Conservation (phyloP, 2,329 filamentous ascomycete genomes). For the Penicillium sp. region DNA sequence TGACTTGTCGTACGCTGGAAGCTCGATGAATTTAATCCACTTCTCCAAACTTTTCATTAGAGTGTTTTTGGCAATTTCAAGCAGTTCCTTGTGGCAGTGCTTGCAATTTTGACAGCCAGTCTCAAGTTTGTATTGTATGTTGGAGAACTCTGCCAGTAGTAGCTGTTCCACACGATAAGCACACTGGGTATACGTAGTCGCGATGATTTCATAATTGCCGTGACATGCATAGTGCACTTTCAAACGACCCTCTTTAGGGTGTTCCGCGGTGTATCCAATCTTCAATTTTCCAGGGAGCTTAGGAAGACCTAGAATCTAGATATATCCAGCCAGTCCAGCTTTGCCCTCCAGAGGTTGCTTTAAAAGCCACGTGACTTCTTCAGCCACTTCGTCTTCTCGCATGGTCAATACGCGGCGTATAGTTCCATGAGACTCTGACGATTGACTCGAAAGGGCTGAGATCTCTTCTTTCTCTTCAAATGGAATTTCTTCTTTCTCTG, state of each 20-base stretch:
- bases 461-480: neutral
- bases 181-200: neutral
- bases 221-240: neutral
- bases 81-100: neutral
- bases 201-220: neutral
- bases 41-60: constrained; percentile 1
- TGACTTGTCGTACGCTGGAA: neutral
- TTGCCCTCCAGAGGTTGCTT: neutral
- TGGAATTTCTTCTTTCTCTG: neutral
- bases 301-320: constrained; percentile 2
- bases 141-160: constrained; percentile 4
- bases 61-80: neutral
- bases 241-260: neutral
- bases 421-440: neutral
- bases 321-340: neutral
- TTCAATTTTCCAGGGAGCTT: constrained; percentile 1
- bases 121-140: neutral
- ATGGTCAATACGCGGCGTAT: neutral
- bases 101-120: neutral
- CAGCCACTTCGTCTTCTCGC: neutral
- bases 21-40: constrained; percentile 3
- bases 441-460: constrained; percentile 1
- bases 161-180: constrained; percentile 7
- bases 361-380: constrained; percentile 2
- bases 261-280: neutral